phyloP scores from a whole-genome alignment of 306 rosid species.

The Casuarina equisetifolia region DNA sequence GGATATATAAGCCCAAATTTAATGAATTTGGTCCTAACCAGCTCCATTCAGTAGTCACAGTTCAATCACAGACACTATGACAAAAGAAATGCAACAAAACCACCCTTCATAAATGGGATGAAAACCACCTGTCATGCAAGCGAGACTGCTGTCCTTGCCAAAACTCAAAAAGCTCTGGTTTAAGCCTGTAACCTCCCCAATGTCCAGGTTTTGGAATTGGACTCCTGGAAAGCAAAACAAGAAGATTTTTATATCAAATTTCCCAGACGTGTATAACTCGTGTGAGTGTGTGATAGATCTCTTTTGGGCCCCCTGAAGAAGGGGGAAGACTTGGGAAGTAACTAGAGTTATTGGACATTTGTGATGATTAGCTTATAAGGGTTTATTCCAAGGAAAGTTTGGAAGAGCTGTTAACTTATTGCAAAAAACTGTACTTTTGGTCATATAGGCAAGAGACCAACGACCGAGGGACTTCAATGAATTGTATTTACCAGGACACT shows the following conservation, averaged over 20 bases:
- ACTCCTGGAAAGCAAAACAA: constrained; percentile 57
- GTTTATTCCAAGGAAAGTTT: constrained; percentile 14
- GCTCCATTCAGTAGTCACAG: constrained; percentile 1
- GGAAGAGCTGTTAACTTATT: constrained; percentile 2
- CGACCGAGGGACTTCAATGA: background rate
- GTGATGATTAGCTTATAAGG: constrained; percentile 10
- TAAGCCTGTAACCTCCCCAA: constrained; percentile 98
- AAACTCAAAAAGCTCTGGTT: constrained; percentile 80
- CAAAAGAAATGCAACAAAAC: constrained; percentile 27
- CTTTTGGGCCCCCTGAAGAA: background rate
- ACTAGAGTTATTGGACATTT: constrained; percentile 19
- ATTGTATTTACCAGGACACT: background rate
- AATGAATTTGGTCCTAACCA: constrained; percentile 1
- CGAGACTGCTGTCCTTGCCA: constrained; percentile 99
- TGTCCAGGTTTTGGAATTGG: constrained; percentile 78
- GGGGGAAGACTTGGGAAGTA: background rate
- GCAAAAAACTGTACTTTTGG: background rate
- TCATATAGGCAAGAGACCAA: constrained; percentile 13
- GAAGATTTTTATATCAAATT: constrained; percentile 29
- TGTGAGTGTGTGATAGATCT: constrained; percentile 22
- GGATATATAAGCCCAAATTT: background rate
- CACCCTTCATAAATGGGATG: constrained; percentile 55
- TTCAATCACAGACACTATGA: constrained; percentile 14
- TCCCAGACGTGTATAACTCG: constrained; percentile 15
- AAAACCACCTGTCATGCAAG: constrained; percentile 97